Conservation (phyloP, 352 stramenopile genomes). For the Phytopythium ostracodes region DNA sequence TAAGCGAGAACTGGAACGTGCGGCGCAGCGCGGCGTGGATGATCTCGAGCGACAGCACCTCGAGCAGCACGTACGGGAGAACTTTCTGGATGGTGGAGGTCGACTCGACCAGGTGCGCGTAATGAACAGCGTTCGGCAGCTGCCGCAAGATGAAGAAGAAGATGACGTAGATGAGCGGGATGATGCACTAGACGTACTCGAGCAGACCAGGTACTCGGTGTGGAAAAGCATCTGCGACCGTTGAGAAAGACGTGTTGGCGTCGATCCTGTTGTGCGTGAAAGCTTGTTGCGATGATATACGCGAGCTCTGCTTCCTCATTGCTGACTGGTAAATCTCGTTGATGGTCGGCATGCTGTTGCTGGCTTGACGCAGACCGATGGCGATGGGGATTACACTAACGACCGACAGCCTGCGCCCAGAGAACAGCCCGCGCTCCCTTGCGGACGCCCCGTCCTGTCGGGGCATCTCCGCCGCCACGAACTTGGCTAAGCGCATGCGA, state of each 20-base stretch:
- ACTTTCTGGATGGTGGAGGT: conserved; percentile 13
- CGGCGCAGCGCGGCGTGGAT: conserved; percentile 10
- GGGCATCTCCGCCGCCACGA: background rate
- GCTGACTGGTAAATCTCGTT: conserved; percentile 4
- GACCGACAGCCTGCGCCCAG: background rate
- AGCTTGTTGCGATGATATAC: background rate
- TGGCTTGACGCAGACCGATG: background rate
- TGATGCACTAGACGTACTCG: conserved; percentile 33
- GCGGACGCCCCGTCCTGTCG: background rate
- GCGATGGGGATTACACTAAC: conserved; percentile 4
- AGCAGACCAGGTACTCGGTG: conserved; percentile 28
- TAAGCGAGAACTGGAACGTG: conserved; percentile 16
- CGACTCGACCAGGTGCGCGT: conserved; percentile 8
- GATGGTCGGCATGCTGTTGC: background rate
- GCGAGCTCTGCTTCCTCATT: conserved; percentile 3
- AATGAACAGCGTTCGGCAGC: conserved; percentile 21
- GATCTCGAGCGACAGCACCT: conserved; percentile 22
- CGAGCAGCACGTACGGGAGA: conserved; percentile 18
- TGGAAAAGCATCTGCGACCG: conserved; percentile 25
- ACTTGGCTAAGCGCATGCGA: background rate
- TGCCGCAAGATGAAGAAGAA: conserved; percentile 22
- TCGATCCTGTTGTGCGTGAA: background rate
- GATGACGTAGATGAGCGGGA: conserved; percentile 23
- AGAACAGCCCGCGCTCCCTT: conserved; percentile 1
- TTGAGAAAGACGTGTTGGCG: background rate